Evolutionary conservation across 73 alveolate genomes (phyloP).

Genomic region (Paramecium primaurelia): DNA sequence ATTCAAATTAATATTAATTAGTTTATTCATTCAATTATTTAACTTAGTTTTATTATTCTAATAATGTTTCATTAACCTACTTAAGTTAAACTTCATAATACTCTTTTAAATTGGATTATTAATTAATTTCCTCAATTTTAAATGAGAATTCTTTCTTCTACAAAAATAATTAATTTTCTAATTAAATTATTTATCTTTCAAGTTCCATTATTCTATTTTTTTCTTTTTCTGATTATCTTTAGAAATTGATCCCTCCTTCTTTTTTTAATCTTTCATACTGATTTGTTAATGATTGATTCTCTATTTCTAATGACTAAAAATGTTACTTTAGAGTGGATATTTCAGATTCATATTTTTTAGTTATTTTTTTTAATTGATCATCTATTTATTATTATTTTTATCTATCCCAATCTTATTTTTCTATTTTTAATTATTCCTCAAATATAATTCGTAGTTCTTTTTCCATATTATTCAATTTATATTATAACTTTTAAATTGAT

Average conservation of each 20-base stretch:
- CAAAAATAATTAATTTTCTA: not conserved
- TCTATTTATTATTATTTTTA: not conserved
- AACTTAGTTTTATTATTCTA: not conserved
- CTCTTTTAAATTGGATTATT: not conserved
- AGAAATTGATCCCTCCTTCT: not conserved
- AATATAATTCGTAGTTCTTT: not conserved
- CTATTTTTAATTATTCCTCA: conserved; percentile 16
- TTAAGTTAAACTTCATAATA: not conserved
- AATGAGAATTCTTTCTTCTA: not conserved
- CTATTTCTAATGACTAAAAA: not conserved
- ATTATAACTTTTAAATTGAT: not conserved
- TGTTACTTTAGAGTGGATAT: not conserved
- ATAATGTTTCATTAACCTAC: not conserved
- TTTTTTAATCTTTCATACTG: conserved; percentile 22
- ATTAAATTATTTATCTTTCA: not conserved
- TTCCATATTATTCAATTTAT: conserved; percentile 25
- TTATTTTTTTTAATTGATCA: not conserved
- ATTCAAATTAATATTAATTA: not conserved
- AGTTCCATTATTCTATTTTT: not conserved
- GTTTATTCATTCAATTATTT: not conserved
- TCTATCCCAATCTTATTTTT: conserved; percentile 29
- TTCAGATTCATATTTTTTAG: not conserved
- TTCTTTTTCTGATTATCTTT: not conserved
- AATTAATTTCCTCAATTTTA: not conserved
- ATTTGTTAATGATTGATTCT: not conserved